Evolutionary conservation across 2,329 filamentous ascomycete genomes (phyloP).

Genomic region (Pseudonectria buxi): DNA sequence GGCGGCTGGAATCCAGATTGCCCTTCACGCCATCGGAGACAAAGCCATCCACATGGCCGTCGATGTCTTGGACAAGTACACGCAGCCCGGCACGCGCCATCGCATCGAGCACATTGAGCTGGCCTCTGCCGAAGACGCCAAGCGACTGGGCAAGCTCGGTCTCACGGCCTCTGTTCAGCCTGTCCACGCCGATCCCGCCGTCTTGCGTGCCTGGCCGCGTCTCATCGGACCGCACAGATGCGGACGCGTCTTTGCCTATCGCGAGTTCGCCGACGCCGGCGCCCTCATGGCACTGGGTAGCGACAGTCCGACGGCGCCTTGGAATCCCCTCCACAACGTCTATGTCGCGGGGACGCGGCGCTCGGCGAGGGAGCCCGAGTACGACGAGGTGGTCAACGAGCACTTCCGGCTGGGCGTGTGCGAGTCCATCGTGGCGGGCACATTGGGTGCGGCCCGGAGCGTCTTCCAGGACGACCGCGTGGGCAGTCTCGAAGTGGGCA

Average conservation of each 20-base stretch:
- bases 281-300: constrained; percentile 48
- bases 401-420: constrained; percentile 45
- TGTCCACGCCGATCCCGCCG: constrained; percentile 52
- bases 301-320: constrained; percentile 51
- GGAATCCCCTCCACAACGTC: constrained; percentile 44
- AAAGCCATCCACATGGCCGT: constrained; percentile 49
- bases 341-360: constrained; percentile 50
- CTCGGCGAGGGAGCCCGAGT: constrained; percentile 41
- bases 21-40: constrained; percentile 59
- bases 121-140: constrained; percentile 46
- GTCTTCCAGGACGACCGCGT: constrained; percentile 43
- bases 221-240: constrained; percentile 47
- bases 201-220: constrained; percentile 51
- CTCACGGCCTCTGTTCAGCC: constrained; percentile 53
- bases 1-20: constrained; percentile 48
- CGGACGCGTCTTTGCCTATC: constrained; percentile 54
- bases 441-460: constrained; percentile 45
- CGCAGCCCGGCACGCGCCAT: constrained; percentile 41
- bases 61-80: constrained; percentile 41
- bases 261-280: constrained; percentile 48
- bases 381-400: constrained; percentile 38
- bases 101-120: constrained; percentile 60
- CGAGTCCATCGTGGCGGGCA: constrained; percentile 45
- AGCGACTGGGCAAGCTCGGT: constrained; percentile 46
- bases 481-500: constrained; percentile 44